Conservation (phyloP, 148 eudicot genomes). For the Agrostemma githago region DNA sequence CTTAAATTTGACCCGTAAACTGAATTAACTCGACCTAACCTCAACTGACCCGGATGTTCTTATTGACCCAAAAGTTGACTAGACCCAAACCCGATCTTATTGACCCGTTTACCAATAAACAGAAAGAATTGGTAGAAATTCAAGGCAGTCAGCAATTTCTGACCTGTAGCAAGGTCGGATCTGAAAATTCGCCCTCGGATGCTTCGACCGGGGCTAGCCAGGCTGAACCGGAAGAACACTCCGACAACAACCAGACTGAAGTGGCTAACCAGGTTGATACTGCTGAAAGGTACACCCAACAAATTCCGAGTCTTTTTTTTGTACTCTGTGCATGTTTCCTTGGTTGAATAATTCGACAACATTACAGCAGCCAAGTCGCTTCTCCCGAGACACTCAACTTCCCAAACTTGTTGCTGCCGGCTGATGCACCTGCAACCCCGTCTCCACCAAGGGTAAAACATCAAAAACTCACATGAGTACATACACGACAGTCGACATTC, state of each 20-base stretch:
- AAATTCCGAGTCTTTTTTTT: background rate
- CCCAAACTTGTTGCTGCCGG: background rate
- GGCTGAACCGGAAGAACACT: background rate
- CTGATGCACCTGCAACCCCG: conserved; percentile 3
- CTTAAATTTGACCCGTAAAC: too few species aligned
- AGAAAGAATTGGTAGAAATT: conserved; percentile 14
- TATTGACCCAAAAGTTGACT: too few species aligned
- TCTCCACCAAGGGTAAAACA: conserved; percentile 16
- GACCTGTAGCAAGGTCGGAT: background rate
- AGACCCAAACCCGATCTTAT: too few species aligned
- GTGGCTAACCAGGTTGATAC: background rate
- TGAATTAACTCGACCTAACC: too few species aligned
- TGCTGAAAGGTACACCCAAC: conserved; percentile 7
- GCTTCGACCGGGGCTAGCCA: background rate
- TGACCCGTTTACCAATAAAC: background rate
- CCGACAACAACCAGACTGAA: background rate
- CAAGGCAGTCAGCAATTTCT: background rate
- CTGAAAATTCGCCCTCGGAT: background rate
- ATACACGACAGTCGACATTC: background rate
- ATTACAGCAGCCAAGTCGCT: conserved; percentile 8
- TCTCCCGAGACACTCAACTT: background rate
- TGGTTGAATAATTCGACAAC: background rate
- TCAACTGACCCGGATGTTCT: too few species aligned
- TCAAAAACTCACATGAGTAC: background rate
- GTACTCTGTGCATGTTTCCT: background rate